Base-by-base conservation (phyloP, 306 rosid species). In the Dryas octopetala region DNA sequence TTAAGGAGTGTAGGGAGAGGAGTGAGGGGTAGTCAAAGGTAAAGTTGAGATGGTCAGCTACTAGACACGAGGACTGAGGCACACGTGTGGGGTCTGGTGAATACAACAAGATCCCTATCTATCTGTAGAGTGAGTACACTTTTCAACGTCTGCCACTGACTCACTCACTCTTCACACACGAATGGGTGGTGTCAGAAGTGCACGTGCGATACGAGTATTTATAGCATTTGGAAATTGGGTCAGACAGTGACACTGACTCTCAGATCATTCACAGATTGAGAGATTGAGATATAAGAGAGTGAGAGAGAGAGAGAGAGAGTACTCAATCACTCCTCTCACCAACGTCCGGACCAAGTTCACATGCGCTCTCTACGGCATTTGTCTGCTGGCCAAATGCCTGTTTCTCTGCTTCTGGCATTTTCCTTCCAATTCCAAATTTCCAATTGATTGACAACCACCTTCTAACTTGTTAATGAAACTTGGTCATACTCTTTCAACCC, bases 61-160 rank as follows among this genome's bases (percentile, higher is more conserved):
- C 75, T 17, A 43, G 45, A 74, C 86, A 79, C 70, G 71, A 79
- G 80, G 84, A 54, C 63, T 82, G 80, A 3, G 5, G 13, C 81
- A 80, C 83, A 73, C 84, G 80, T 79, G 84, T 82, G 78, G 32
- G 32, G 64, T 70, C 65, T 54, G 12, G 13, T 13, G 15, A 13
- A 48, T 26, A 5, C 5, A 26, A 10, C 49, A 11, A 55, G 8
- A 46, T 15, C 46, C 41, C 41, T 59, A 11, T 58, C 7, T 23
- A 40, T 14, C 40, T 15, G 63, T 9, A 7, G 5, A 43, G 54
- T 15, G 70, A 7, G 66, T 13, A 70, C 76, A 19, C 73, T 52
- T 79, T 58, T 78, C 83, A 68, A 79, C 5, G 76, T 59, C 60
- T 65, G 53, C 53, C 23, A 16, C 23, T 28, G 5, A 13, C 6